Percentiles rank a stretch among this genome's conserved stretches.
These are phyloP conservation scores for Staphylotrichum tortipilum DNA, from an alignment of 495 filamentous ascomycete genomes.

Conservation along the genomic window DNA sequence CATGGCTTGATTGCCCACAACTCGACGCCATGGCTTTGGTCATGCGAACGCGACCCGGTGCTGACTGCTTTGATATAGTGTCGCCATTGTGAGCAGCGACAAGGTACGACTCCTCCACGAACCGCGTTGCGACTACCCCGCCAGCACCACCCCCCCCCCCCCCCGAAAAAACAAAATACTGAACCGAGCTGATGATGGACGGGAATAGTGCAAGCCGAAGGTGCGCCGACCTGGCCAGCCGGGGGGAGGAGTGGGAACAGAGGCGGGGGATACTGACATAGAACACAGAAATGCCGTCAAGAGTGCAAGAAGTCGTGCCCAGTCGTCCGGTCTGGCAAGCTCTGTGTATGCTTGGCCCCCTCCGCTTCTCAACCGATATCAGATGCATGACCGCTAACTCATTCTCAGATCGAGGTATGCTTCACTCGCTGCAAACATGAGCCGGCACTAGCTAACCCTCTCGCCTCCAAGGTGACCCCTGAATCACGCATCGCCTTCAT, in stretches of 20 bases:
- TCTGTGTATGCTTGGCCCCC: conserved; percentile 44
- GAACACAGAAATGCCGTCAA: conserved; percentile 52
- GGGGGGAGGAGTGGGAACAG: too few relatives aligned
- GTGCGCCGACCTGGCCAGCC: conserved; percentile 44
- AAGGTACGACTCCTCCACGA: conserved; percentile 58
- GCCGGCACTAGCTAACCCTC: background rate
- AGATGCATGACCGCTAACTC: background rate
- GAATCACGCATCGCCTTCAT: conserved; percentile 97
- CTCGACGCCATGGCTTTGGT: too few relatives aligned
- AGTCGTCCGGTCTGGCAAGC: conserved; percentile 91
- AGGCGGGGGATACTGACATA: conserved; percentile 6
- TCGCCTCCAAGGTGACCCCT: conserved; percentile 71
- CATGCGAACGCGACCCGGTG: too few relatives aligned
- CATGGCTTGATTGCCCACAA: too few relatives aligned
- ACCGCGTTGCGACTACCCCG: background rate
- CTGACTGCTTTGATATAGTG: conserved; percentile 45
- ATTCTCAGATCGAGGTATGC: conserved; percentile 12
- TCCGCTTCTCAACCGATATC: too few relatives aligned
- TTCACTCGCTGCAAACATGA: background rate
- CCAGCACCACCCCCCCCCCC: background rate
- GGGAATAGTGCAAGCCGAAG: conserved; percentile 87
- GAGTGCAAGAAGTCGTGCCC: conserved; percentile 99
- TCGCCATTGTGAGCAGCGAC: conserved; percentile 95
- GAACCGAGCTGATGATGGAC: conserved; percentile 9
- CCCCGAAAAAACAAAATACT: background rate